Conservation (phyloP, 1,139 yeast species). For the Hanseniaspora uvarum region DNA sequence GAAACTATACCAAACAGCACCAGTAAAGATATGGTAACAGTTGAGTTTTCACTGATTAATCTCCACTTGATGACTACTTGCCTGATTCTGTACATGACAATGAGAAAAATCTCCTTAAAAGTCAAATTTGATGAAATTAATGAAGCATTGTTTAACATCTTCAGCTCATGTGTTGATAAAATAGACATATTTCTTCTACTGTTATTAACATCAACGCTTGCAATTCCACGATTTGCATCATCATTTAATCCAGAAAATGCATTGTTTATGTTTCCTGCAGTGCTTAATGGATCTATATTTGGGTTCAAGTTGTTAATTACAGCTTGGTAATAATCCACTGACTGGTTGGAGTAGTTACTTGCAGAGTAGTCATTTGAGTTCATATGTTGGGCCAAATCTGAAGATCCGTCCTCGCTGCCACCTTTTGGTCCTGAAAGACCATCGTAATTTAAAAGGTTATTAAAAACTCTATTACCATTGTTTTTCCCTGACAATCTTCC, state of each 20-base stretch:
- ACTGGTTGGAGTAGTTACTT: background rate
- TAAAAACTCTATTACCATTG: background rate
- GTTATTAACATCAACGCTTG: background rate
- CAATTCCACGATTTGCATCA: background rate
- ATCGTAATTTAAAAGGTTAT: background rate
- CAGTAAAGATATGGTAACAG: background rate
- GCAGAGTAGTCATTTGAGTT: too few relatives aligned
- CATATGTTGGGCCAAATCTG: background rate
- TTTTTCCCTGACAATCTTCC: background rate
- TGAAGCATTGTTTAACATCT: conserved; percentile 2
- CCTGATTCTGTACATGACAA: conserved; percentile 11
- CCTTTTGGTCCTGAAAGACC: background rate
- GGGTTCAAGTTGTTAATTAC: conserved; percentile 15
- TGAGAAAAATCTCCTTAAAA: background rate
- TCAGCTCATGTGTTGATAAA: conserved; percentile 9
- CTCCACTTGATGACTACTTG: conserved; percentile 10
- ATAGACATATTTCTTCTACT: conserved; percentile 12
- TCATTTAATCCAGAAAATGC: background rate
- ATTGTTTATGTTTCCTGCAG: background rate
- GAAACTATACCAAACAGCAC: background rate
- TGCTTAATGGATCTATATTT: conserved; percentile 1
- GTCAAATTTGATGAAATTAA: conserved; percentile 7
- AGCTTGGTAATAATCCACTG: conserved; percentile 14
- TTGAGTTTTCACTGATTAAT: conserved; percentile 1
- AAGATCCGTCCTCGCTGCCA: background rate